A percentile compares a stretch with the other conserved stretches of the same genome.
These are phyloP conservation scores for Ceratobasidium sp. DNA, from an alignment of 1,284 basidiomycete genomes.

Conservation along the genomic window DNA sequence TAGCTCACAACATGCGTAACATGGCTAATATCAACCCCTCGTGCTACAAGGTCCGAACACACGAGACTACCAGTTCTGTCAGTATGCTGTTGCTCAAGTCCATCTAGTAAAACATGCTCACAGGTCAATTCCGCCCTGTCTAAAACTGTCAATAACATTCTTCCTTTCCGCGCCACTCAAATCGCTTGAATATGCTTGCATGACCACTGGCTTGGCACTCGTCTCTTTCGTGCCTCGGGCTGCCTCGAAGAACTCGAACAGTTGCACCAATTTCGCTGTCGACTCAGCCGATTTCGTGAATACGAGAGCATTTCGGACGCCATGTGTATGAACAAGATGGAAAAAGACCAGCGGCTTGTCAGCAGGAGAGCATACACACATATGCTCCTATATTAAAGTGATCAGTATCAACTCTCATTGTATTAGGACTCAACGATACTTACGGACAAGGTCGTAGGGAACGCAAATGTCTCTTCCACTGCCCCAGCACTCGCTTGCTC, in stretches of 20 bases:
- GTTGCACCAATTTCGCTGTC: slow-evolving; percentile 80
- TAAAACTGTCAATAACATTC: slow-evolving; percentile 82
- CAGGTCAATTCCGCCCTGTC: slow-evolving; percentile 84
- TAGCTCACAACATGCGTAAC: slow-evolving; percentile 94
- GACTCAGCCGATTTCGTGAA: slow-evolving; percentile 98
- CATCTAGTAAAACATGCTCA: slow-evolving; percentile 56
- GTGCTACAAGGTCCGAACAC: slow-evolving; percentile 94
- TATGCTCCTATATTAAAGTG: slow-evolving; percentile 73
- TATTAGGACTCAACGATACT: slow-evolving; percentile 46
- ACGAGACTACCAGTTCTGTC: slow-evolving; percentile 70
- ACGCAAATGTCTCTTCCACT: slow-evolving; percentile 78
- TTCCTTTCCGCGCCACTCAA: slow-evolving; percentile 79
- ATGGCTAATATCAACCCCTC: slow-evolving; percentile 95
- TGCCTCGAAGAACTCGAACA: slow-evolving; percentile 85
- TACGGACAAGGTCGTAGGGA: slow-evolving; percentile 81
- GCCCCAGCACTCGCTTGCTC: slow-evolving; percentile 59
- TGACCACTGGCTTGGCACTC: slow-evolving; percentile 57
- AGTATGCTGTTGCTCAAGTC: slow-evolving; percentile 10
- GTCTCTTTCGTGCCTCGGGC: slow-evolving; percentile 53
- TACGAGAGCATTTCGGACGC: slow-evolving; percentile 79
- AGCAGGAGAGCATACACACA: slow-evolving; percentile 81
- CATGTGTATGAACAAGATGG: slow-evolving; percentile 75
- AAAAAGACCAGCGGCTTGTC: slow-evolving; percentile 92
- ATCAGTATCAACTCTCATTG: not conserved
- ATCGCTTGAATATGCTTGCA: slow-evolving; percentile 88